phyloP scores from a whole-genome alignment of 805 yeast genomes.

The Metschnikowia amazonensis region DNA sequence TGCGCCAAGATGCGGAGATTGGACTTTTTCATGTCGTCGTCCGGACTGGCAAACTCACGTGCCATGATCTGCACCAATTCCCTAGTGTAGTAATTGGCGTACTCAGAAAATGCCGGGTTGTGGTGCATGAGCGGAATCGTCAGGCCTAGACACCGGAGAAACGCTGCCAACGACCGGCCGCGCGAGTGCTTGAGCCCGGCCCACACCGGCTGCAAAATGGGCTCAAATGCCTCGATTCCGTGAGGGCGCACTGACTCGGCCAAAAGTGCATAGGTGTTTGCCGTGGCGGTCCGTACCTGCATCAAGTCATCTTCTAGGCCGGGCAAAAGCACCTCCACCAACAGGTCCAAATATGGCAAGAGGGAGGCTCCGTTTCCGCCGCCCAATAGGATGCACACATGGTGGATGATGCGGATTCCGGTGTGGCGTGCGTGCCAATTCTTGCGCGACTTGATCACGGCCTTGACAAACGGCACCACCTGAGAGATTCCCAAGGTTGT shows the following conservation, averaged over 20 bases:
- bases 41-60: constrained; percentile 76
- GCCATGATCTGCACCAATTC: constrained; percentile 66
- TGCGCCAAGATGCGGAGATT: constrained; percentile 65
- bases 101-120: constrained; percentile 52
- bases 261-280: constrained; percentile 63
- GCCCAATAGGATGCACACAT: constrained; percentile 65
- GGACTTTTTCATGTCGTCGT: constrained; percentile 79
- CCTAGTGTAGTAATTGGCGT: constrained; percentile 69
- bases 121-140: constrained; percentile 80
- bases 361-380: constrained; percentile 46
- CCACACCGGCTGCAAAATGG: constrained; percentile 74
- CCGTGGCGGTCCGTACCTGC: constrained; percentile 66
- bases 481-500: constrained; percentile 69
- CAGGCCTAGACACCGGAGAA: constrained; percentile 71
- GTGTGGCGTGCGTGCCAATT: constrained; percentile 83
- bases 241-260: constrained; percentile 84
- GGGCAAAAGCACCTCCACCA: constrained; percentile 58
- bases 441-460: constrained; percentile 72
- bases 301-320: constrained; percentile 65
- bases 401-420: constrained; percentile 74
- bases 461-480: constrained; percentile 74
- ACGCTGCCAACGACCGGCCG: constrained; percentile 74
- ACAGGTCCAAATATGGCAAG: constrained; percentile 64
- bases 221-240: constrained; percentile 86
- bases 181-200: constrained; percentile 69